Percentiles rank a stretch among this genome's conserved stretches.
Conservation (phyloP, 2,329 filamentous ascomycete species). For the Sordariomycetes sp. region DNA sequence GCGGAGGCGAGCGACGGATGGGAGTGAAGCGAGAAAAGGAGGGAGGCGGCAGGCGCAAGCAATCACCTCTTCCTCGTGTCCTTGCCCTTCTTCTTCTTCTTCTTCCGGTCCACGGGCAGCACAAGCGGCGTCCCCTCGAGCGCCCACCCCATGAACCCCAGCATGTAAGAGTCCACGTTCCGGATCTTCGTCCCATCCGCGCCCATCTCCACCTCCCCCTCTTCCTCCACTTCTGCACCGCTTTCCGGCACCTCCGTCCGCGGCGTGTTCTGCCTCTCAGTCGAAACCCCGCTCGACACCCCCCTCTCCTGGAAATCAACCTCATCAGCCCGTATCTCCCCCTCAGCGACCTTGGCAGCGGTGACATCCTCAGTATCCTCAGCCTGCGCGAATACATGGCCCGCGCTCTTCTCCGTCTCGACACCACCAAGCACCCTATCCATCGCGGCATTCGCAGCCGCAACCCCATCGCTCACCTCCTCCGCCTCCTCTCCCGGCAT, state of each 20-base stretch:
- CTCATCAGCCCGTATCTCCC: conserved; percentile 77
- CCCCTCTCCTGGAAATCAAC: conserved; percentile 66
- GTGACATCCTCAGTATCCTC: conserved; percentile 88
- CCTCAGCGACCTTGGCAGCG: conserved; percentile 77
- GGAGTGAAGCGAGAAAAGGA: neutral
- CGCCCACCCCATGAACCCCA: conserved; percentile 51
- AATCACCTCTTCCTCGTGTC: conserved; percentile 38
- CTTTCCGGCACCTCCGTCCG: conserved; percentile 16
- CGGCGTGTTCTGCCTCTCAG: conserved; percentile 36
- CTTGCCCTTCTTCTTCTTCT: conserved; percentile 44
- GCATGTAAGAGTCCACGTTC: conserved; percentile 64
- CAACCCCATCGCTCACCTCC: conserved; percentile 42
- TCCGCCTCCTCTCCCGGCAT: conserved; percentile 26
- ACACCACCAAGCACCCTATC: conserved; percentile 57
- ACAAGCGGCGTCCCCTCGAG: conserved; percentile 47
- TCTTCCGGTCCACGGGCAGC: conserved; percentile 51
- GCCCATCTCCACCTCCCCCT: conserved; percentile 34
- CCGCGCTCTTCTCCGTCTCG: conserved; percentile 33
- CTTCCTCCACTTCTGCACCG: conserved; percentile 16
- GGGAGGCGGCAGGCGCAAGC: neutral
- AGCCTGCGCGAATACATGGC: conserved; percentile 70
- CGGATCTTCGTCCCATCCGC: conserved; percentile 43
- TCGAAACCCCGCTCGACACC: conserved; percentile 25
- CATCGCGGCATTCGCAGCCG: conserved; percentile 64
- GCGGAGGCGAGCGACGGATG: no score